phyloP scores from a whole-genome alignment of 164 flowering plant species.

The Warburgia ugandensis region DNA sequence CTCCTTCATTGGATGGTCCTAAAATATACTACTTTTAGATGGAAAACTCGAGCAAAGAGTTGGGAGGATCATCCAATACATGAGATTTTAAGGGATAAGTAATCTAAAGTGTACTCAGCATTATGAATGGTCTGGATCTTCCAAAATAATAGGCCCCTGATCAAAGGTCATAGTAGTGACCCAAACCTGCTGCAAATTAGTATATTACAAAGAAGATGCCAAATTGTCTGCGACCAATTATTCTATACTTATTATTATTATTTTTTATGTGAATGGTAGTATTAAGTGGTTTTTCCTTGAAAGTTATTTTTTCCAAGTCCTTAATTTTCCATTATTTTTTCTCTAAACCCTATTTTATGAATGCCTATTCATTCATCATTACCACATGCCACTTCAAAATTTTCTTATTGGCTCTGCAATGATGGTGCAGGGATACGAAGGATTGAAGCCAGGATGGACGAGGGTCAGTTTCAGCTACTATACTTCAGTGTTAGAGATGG shows the following conservation, averaged over 20 bases:
- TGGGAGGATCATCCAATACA: too few relatives aligned
- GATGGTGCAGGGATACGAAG: slow-evolving; percentile 51
- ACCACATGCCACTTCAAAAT: not conserved
- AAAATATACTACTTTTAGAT: too few relatives aligned
- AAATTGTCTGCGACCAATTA: too few relatives aligned
- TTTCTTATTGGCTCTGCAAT: not conserved
- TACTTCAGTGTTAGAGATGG: slow-evolving; percentile 59
- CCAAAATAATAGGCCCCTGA: too few relatives aligned
- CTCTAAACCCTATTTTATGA: not conserved
- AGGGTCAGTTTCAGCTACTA: slow-evolving; percentile 78
- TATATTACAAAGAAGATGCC: too few relatives aligned
- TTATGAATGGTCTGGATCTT: too few relatives aligned
- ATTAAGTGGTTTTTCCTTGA: not conserved
- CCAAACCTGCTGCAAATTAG: too few relatives aligned
- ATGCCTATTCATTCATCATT: not conserved
- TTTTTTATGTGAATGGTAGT: not conserved
- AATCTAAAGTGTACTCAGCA: too few relatives aligned
- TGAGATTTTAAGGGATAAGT: too few relatives aligned
- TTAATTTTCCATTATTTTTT: not conserved
- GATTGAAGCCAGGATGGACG: slow-evolving; percentile 89
- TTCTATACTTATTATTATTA: not conserved
- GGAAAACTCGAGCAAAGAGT: too few relatives aligned
- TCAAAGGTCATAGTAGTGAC: too few relatives aligned
- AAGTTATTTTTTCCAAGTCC: not conserved
- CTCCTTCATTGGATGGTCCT: too few relatives aligned